Base-by-base conservation (phyloP, 768 basidiomycete genomes). In the Tulasnella calospora region DNA sequence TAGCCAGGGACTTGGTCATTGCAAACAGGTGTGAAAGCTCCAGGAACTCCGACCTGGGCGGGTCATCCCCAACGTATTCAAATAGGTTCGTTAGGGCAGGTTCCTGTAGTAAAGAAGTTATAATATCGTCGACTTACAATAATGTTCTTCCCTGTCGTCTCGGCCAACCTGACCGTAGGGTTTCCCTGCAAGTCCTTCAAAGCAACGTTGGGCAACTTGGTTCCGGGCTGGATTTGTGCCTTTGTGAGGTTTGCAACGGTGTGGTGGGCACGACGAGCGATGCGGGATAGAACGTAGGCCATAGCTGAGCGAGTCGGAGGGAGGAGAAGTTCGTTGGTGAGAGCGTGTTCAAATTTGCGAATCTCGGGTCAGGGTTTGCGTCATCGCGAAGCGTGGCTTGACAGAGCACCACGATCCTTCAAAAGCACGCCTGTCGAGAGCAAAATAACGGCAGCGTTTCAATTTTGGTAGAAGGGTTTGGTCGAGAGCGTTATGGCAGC, bases 21-120 rank as follows among this genome's bases (percentile, higher is more conserved):
- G 84, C 93, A 95, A 8, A 91, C 87, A 0, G 89, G 90, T 3
- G 91, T 92, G 85, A 93, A 94, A 12, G 92, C 92, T 23, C 92
- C 92, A 0, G 93, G 92, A 40, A 94, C 91, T 17, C 91, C 90
- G 77, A 94, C 87, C 91, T 92, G 73, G 44, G 6, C 71, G 38
- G 41, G 41, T 51, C 13, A 40, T 30, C 27, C 21, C 47, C 57
- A 57, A 17, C 2, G 44, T 35, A 51, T 38, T 38, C 27, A 30
- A 21, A 75, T 1, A 51, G 51, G 46, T 17, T 27, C 71, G 23
- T 35, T 35, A 27, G 41, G 27, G 13, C 27, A n/a, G 40, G 41
- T 23, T 46, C 73, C 12, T n/a, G 19, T 23, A 73, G 73, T 40
- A 55, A 76, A 36, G 36, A 36, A 19, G 13, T 8, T 23, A 15